Base-by-base conservation (phyloP, 2,329 filamentous ascomycete species). In the Diaporthe ampelina region DNA sequence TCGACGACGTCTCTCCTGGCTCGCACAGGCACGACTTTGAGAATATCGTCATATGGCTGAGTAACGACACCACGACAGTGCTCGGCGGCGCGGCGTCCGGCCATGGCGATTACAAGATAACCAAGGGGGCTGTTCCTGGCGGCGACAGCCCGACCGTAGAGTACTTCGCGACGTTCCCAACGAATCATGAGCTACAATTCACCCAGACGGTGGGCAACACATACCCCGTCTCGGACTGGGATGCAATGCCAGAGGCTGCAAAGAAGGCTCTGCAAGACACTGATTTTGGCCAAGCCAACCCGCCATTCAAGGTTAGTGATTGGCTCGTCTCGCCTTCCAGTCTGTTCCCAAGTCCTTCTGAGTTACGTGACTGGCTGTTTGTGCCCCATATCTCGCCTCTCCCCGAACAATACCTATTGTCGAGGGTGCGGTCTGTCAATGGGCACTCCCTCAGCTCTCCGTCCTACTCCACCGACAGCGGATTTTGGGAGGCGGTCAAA, bases 191-290 rank as follows among this genome's bases (percentile, higher is more conserved):
- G 52, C 76, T 84, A 58, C 78, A 81, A 52, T 81, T 85, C 50
- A 85, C 84, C 7, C 77, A 73, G 10, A 81, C 79, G 3, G 76
- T 79, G 10, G 85, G 84, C 21, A 79, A 79, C 3, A 76, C 78
- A 24, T 82, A 83, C 61, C 80, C 81, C 6, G 72, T 87, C 54
- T 79, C 83, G 69, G 83, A 84, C 35, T 86, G 85, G 84, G 85
- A 86, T 75, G 79, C 77, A 15, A 79, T 86, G 76, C 77, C 82
- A 4, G 65, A 77, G 0, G 80, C 77, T 19, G 80, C 82, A 8
- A 78, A 80, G 65, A 79, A 75, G 19, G 83, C 81, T 0, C 78
- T 86, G 7, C 74, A 77, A 37, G 78, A 80, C 37, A 79, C 81
- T 1, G 79, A 85, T 73, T 86, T 86, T 76, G 84, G 84, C 4